Base-by-base conservation (phyloP, 495 filamentous ascomycete genomes). In the Penicillium crystallinum region DNA sequence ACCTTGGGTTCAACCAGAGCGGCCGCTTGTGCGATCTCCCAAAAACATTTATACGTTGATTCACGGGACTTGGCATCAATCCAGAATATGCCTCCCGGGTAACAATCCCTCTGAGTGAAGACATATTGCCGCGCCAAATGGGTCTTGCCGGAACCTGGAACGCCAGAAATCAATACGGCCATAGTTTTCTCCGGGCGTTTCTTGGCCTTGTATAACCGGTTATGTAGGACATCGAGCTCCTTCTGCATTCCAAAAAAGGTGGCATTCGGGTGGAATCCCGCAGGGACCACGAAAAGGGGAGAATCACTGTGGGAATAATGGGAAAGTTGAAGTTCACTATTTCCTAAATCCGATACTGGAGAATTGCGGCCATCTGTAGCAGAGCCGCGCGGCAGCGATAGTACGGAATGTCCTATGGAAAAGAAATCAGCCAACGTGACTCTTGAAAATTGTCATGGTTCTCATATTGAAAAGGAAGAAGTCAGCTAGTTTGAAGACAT, bases 81-180 rank as follows among this genome's bases (percentile, higher is more conserved):
- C 89, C 89, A 93, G 60, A 91, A 93, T 18, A 91, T 77, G 6
- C 89, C 89, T 2, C 87, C 89, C 0, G 78, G 79, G 56, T 85
- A 93, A 57, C 82, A 75, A 9, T 78, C 75, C 17, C 75, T 77
- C 50, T 88, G 80, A 21, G 75, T 70, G 47, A 87, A 89, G 44
- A 91, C 85, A 57, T 91, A 93, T 66, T 93, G 79, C 6, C 89
- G 77, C 30, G 87, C 87, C n/a, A 92, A 70, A 63, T 91, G 88
- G 0, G 87, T 87, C 67, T 93, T 93, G 18, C 89, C 89, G 1
- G 81, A 81, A 12, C 89, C 89, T n/a, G 88, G 82, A 27, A 88
- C 79, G 39, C 84, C 84, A 54, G 82, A 80, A 31, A 93, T 79
- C 7, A 90, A 69, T 5, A 90, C 86, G 12, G 81, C 84, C 41